Evolutionary conservation across 2,329 filamentous ascomycete genomes (phyloP).

Genomic region (Microsporum ferrugineum): DNA sequence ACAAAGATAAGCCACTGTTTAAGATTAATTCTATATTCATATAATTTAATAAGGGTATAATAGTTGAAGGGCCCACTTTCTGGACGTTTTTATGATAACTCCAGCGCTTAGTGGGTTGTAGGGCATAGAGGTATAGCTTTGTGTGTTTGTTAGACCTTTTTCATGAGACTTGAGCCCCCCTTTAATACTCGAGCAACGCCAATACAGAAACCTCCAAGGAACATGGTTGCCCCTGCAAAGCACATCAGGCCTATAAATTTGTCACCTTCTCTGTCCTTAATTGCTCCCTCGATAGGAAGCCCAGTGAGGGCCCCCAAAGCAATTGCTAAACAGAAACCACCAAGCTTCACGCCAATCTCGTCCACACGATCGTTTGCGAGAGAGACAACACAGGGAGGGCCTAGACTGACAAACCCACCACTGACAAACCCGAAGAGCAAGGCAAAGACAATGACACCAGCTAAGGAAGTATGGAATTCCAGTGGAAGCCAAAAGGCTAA

Average conservation of each 20-base stretch:
- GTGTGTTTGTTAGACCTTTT: neutral
- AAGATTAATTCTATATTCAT: no score
- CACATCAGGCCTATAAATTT: slow-evolving; percentile 1
- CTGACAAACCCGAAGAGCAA: slow-evolving; percentile 8
- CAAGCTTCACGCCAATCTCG: slow-evolving; percentile 1
- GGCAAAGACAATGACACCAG: slow-evolving; percentile 6
- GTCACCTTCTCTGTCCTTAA: neutral
- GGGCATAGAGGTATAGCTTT: neutral
- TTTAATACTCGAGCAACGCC: neutral
- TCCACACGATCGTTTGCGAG: slow-evolving; percentile 8
- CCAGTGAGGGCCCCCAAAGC: neutral
- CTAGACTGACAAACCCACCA: slow-evolving; percentile 9
- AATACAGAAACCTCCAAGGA: neutral
- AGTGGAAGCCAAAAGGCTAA: slow-evolving; percentile 10
- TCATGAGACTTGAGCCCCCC: neutral
- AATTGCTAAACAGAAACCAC: slow-evolving; percentile 1
- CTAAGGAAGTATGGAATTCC: neutral
- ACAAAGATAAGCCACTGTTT: no score
- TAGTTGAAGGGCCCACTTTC: neutral
- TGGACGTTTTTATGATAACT: neutral
- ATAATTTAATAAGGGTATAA: no score
- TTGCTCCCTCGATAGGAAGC: neutral
- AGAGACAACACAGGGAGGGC: slow-evolving; percentile 7
- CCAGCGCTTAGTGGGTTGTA: no score
- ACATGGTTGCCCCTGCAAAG: neutral